phyloP scores from a whole-genome alignment of 1,284 basidiomycete species.

The Sanghuangporus baumii region DNA sequence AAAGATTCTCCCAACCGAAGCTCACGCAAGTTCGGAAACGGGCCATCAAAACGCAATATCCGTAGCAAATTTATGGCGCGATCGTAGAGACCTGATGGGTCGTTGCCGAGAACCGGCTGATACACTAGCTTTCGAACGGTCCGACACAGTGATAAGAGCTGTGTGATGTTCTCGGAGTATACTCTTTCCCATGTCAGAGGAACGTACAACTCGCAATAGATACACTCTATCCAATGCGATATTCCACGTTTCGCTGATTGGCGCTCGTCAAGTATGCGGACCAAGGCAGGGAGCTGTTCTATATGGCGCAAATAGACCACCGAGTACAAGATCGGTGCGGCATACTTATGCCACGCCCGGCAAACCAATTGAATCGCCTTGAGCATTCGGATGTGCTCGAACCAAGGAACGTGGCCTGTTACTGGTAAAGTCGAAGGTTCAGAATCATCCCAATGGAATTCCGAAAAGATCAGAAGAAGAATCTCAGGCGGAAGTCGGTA shows the following conservation, averaged over 20 bases:
- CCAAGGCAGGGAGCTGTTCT: conserved; percentile 3
- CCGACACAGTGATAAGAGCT: conserved; percentile 1
- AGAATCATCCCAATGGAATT: conserved; percentile 4
- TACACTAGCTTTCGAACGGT: neutral
- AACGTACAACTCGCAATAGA: neutral
- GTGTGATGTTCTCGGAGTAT: neutral
- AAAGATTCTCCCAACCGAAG: neutral
- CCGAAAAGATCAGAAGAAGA: conserved; percentile 3
- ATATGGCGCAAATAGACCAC: conserved; percentile 8
- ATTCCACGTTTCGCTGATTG: neutral
- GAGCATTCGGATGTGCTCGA: neutral
- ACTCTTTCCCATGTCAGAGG: neutral
- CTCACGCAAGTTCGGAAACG: neutral
- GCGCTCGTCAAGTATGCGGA: conserved; percentile 1
- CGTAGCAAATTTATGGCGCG: neutral
- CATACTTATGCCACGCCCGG: neutral
- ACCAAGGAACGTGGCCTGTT: conserved; percentile 1
- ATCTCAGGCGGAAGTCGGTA: conserved; percentile 7
- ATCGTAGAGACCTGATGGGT: neutral
- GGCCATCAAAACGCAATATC: neutral
- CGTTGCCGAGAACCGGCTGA: neutral
- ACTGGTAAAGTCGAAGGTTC: neutral
- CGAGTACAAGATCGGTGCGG: neutral
- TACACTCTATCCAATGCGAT: conserved; percentile 1
- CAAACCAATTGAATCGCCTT: conserved; percentile 7